Evolutionary conservation across 352 stramenopile species (phyloP).

Genomic region (Pythium diclinum): DNA sequence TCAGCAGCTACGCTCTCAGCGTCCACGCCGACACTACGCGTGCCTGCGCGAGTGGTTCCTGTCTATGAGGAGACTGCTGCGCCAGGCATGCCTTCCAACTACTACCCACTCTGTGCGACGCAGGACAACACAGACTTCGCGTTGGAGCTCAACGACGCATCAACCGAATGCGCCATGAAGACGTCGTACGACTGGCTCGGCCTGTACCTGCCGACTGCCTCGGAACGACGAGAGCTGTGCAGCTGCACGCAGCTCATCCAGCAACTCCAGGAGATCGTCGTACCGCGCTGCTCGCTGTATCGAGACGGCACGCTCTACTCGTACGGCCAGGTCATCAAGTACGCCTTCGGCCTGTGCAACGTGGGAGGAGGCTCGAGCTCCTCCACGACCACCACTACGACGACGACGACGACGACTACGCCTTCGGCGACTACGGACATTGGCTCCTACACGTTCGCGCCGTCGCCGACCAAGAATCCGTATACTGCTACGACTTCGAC

Average conservation of each 20-base stretch:
- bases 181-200: constrained; percentile 2
- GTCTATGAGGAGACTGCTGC: not conserved
- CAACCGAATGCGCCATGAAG: not conserved
- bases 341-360: constrained; percentile 1
- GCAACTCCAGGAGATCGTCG: not conserved
- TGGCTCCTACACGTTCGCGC: not conserved
- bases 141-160: not conserved
- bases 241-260: constrained; percentile 14
- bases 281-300: constrained; percentile 2
- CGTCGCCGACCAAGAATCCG: not conserved
- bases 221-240: not conserved
- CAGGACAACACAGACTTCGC: not conserved
- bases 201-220: not conserved
- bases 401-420: not conserved
- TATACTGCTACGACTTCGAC: not conserved
- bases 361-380: not conserved
- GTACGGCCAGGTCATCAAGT: constrained; percentile 3
- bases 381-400: not conserved
- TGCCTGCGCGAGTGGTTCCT: not conserved
- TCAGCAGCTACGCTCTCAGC: not conserved
- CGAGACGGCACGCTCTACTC: not conserved
- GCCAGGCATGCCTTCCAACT: not conserved
- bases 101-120: not conserved
- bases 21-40: not conserved
- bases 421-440: not conserved